phyloP scores from a whole-genome alignment of 768 basidiomycete genomes.

The Kwoniella europaea region DNA sequence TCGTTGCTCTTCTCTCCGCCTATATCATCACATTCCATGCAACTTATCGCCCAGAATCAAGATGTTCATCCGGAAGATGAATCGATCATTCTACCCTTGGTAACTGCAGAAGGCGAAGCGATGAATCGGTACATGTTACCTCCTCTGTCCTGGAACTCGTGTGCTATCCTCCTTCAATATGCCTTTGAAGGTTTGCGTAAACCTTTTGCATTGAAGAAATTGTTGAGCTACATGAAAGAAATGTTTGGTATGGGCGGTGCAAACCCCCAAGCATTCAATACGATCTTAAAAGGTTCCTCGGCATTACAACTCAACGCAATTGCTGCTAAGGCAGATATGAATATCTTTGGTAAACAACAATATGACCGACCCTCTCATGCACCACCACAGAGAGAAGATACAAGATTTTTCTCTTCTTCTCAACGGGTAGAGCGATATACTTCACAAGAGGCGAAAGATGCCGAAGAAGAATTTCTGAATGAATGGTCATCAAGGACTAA shows the following conservation, averaged over 20 bases:
- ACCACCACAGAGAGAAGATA: neutral
- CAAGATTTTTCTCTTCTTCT: slow-evolving; percentile 11
- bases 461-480: neutral
- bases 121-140: slow-evolving; percentile 37
- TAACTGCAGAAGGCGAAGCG: neutral
- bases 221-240: slow-evolving; percentile 37
- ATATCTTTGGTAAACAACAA: slow-evolving; percentile 9
- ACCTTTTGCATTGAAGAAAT: slow-evolving; percentile 21
- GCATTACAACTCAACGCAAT: slow-evolving; percentile 19
- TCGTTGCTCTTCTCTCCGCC: slow-evolving; percentile 54
- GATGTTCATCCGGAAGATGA: slow-evolving; percentile 1
- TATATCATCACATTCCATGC: slow-evolving; percentile 36
- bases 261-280: slow-evolving; percentile 33
- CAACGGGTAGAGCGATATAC: neutral
- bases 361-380: slow-evolving; percentile 21
- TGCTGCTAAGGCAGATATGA: slow-evolving; percentile 23
- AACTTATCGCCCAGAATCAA: slow-evolving; percentile 23
- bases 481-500: neutral
- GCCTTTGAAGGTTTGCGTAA: slow-evolving; percentile 29
- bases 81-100: neutral
- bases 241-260: slow-evolving; percentile 30
- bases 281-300: slow-evolving; percentile 25
- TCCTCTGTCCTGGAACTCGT: slow-evolving; percentile 38
- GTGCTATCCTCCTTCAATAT: slow-evolving; percentile 42
- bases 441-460: neutral